phyloP scores from a whole-genome alignment of 371 early-diverging fungal genomes.

The Rhizopus microsporus region DNA sequence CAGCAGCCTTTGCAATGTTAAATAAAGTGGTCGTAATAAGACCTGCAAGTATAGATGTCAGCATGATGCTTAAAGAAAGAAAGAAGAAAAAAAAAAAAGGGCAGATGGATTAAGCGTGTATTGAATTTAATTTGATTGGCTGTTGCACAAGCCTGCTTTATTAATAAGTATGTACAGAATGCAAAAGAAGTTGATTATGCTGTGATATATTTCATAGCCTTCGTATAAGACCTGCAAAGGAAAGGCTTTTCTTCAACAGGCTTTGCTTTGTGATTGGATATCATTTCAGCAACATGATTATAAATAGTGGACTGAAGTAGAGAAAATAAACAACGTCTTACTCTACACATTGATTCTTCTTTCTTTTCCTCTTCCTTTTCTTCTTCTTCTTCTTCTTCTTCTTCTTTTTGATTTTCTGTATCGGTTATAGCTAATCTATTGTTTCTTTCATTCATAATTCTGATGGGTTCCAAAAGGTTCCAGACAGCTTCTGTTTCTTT shows the following conservation, averaged over 20 bases:
- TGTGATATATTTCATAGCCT: constrained; percentile 17
- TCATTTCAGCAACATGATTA: constrained; percentile 1
- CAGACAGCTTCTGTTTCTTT: constrained; percentile 25
- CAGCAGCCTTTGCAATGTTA: constrained; percentile 34
- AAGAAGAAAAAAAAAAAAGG: background rate
- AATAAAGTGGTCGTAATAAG: constrained; percentile 3
- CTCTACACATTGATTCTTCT: background rate
- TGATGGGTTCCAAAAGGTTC: constrained; percentile 23
- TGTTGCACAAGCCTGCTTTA: background rate
- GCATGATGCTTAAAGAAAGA: background rate
- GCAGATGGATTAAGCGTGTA: background rate
- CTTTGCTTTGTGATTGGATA: background rate
- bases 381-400: background rate
- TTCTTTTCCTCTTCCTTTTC: background rate
- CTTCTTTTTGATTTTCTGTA: background rate
- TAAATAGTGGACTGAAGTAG: background rate
- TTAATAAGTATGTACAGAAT: background rate
- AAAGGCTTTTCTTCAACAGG: background rate
- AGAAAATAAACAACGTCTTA: background rate
- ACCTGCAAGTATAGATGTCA: constrained; percentile 5
- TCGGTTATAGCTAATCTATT: background rate
- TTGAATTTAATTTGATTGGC: constrained; percentile 5
- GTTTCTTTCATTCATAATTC: constrained; percentile 18
- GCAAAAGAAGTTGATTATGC: constrained; percentile 5
- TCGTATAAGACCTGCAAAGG: constrained; percentile 12